Evolutionary conservation across 768 basidiomycete species (phyloP).

Genomic region (Kwoniella sp.): DNA sequence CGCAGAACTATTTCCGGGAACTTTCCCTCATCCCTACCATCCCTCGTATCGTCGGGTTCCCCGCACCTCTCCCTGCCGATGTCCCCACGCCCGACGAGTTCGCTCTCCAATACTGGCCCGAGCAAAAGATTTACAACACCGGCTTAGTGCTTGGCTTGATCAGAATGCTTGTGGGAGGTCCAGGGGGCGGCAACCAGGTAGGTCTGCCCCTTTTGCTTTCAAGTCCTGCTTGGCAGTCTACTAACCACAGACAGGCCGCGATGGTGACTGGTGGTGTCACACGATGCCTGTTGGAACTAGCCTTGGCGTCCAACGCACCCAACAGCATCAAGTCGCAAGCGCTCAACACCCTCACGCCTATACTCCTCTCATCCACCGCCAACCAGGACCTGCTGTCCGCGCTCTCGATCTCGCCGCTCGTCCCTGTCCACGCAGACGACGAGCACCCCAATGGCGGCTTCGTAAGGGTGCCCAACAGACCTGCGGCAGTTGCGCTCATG

Average conservation of each 20-base stretch:
- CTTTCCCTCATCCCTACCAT: slow-evolving; percentile 63
- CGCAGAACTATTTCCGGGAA: slow-evolving; percentile 92
- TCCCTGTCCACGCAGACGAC: slow-evolving; percentile 69
- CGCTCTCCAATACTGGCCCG: slow-evolving; percentile 93
- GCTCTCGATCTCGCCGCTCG: slow-evolving; percentile 67
- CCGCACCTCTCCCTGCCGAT: slow-evolving; percentile 64
- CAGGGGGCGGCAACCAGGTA: slow-evolving; percentile 52
- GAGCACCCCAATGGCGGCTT: slow-evolving; percentile 48
- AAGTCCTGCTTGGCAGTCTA: neutral
- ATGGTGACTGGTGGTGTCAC: slow-evolving; percentile 54
- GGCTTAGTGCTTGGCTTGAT: slow-evolving; percentile 75
- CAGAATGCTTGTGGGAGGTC: slow-evolving; percentile 66
- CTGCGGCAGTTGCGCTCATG: slow-evolving; percentile 76
- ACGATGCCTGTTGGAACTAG: slow-evolving; percentile 78
- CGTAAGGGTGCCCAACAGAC: slow-evolving; percentile 69
- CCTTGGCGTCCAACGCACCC: slow-evolving; percentile 90
- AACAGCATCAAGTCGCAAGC: slow-evolving; percentile 78
- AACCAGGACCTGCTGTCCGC: slow-evolving; percentile 69
- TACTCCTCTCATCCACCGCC: slow-evolving; percentile 62
- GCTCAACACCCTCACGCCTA: slow-evolving; percentile 60
- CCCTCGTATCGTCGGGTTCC: slow-evolving; percentile 58
- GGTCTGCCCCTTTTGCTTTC: slow-evolving; percentile 3
- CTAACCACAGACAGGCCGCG: slow-evolving; percentile 32
- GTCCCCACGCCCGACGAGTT: slow-evolving; percentile 63
- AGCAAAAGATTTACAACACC: slow-evolving; percentile 78